phyloP scores from a whole-genome alignment of 768 basidiomycete genomes.

The Leccinum imitatum region DNA sequence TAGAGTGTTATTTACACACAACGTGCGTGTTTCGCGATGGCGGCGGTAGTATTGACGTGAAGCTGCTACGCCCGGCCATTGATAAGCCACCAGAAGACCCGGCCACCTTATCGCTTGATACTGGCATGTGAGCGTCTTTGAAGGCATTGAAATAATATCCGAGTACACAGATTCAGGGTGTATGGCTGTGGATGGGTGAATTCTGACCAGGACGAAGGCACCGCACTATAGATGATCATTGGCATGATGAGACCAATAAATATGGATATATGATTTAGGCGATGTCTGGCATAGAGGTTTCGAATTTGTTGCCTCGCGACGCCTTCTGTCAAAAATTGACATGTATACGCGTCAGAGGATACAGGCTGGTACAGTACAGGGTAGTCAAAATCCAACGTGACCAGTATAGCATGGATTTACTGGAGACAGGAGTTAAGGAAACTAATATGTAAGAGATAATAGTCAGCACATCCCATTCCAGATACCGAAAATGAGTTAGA shows the following conservation, averaged over 20 bases:
- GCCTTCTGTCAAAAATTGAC: not conserved
- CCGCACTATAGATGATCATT: not conserved
- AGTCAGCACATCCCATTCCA: slow-evolving; percentile 12
- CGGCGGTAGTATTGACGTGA: not conserved
- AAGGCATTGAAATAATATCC: not conserved
- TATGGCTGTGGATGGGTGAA: not conserved
- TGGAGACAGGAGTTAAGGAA: not conserved
- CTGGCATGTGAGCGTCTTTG: not conserved
- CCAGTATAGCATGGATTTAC: not conserved
- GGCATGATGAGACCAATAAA: not conserved
- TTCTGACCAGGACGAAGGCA: not conserved
- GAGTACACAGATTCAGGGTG: not conserved
- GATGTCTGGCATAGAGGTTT: not conserved
- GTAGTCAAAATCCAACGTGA: not conserved
- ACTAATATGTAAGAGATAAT: not conserved
- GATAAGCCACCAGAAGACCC: not conserved
- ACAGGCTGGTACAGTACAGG: not conserved
- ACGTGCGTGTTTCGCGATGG: no score
- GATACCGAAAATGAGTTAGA: not conserved
- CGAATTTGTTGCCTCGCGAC: not conserved
- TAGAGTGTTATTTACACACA: no score
- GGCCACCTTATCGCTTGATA: not conserved
- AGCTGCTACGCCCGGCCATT: not conserved
- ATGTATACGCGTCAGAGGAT: not conserved
- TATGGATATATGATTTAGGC: not conserved